Conservation (phyloP, 2,329 filamentous ascomycete species). For the Fusarium sp. region DNA sequence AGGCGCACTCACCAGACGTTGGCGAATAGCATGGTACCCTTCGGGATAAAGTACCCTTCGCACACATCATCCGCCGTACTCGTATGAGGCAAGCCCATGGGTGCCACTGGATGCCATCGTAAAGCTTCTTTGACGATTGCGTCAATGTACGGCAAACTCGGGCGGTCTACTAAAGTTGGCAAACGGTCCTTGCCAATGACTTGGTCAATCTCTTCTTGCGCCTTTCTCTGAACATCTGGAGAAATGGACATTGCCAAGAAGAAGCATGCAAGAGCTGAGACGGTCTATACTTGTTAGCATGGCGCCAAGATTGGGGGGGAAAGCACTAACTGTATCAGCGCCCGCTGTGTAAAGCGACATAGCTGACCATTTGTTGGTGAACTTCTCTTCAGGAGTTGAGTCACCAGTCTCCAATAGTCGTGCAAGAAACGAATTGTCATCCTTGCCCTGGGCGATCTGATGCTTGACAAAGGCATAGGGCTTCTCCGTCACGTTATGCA, state of each 20-base stretch:
- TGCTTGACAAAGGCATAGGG: slow-evolving; percentile 34
- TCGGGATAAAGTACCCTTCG: slow-evolving; percentile 41
- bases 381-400: slow-evolving; percentile 10
- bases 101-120: slow-evolving; percentile 46
- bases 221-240: slow-evolving; percentile 27
- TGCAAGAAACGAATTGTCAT: slow-evolving; percentile 21
- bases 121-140: slow-evolving; percentile 46
- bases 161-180: slow-evolving; percentile 37
- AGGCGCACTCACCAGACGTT: slow-evolving; percentile 30
- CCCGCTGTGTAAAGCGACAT: slow-evolving; percentile 33
- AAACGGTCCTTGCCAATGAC: slow-evolving; percentile 44
- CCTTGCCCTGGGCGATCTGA: slow-evolving; percentile 12
- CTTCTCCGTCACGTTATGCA: slow-evolving; percentile 13
- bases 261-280: slow-evolving; percentile 30
- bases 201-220: slow-evolving; percentile 35
- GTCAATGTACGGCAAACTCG: slow-evolving; percentile 44
- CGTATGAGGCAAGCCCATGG: slow-evolving; percentile 53
- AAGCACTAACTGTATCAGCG: slow-evolving; percentile 31
- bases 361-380: slow-evolving; percentile 37
- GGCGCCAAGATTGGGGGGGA: background rate
- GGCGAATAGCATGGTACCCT: slow-evolving; percentile 31
- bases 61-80: slow-evolving; percentile 46
- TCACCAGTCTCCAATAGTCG: slow-evolving; percentile 21
- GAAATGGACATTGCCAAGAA: slow-evolving; percentile 30
- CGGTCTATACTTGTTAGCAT: slow-evolving; percentile 11